phyloP scores from a whole-genome alignment of 2,329 filamentous ascomycete genomes.

The Tetracladium maxilliforme region DNA sequence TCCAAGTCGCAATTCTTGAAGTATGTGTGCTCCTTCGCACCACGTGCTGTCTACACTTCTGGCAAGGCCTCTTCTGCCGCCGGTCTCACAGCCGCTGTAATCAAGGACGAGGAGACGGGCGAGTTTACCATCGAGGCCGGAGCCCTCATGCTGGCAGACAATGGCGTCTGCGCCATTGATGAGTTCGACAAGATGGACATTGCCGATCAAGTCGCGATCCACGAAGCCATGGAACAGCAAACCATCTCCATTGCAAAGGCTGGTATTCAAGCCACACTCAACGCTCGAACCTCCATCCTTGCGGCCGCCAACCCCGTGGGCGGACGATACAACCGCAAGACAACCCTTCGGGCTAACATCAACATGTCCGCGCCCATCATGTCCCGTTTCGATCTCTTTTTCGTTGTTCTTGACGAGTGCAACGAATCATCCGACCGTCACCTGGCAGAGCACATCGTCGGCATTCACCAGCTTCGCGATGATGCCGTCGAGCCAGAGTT shows the following conservation, averaged over 20 bases:
- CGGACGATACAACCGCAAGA: constrained; percentile 94
- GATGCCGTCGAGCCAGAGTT: constrained; percentile 87
- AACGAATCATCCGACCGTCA: constrained; percentile 85
- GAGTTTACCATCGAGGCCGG: constrained; percentile 98
- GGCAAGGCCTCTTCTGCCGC: constrained; percentile 95
- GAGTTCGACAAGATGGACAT: constrained; percentile 99
- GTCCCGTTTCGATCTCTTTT: constrained; percentile 98
- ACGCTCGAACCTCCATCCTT: constrained; percentile 87
- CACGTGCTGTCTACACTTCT: constrained; percentile 91
- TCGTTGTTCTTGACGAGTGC: constrained; percentile 92
- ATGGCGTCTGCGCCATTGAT: constrained; percentile 95
- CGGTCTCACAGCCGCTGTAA: constrained; percentile 89
- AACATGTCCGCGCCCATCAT: constrained; percentile 99
- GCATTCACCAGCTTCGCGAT: constrained; percentile 83
- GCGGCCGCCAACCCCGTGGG: constrained; percentile 93
- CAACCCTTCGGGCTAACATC: constrained; percentile 83
- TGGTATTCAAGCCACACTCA: constrained; percentile 93
- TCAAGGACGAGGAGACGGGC: constrained; percentile 96
- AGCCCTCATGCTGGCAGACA: constrained; percentile 92
- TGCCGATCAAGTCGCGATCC: constrained; percentile 90
- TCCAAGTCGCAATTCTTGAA: constrained; percentile 98
- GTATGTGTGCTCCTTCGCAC: constrained; percentile 94
- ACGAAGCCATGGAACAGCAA: constrained; percentile 99
- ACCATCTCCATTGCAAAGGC: constrained; percentile 98
- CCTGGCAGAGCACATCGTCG: constrained; percentile 87